Conservation (phyloP, 495 filamentous ascomycete genomes). For the Podospora conica region DNA sequence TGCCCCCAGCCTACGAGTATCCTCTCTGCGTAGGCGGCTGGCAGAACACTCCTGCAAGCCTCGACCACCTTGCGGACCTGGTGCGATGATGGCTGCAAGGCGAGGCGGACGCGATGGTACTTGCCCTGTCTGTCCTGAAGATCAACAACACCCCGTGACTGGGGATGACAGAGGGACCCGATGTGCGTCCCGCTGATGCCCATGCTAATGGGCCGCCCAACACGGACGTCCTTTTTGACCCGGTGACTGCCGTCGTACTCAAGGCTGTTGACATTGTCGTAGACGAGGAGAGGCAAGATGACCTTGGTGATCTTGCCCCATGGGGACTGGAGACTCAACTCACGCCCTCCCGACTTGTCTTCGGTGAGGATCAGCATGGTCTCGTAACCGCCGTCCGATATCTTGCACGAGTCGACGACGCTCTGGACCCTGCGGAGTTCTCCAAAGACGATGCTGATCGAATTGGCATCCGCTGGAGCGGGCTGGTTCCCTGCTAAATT, state of each 20-base stretch:
- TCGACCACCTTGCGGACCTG: slow-evolving; percentile 55
- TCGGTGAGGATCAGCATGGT: slow-evolving; percentile 67
- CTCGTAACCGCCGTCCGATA: slow-evolving; percentile 57
- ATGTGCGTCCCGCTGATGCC: slow-evolving; percentile 32
- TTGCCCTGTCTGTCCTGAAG: slow-evolving; percentile 54
- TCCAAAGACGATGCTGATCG: slow-evolving; percentile 31
- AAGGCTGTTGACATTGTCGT: slow-evolving; percentile 34
- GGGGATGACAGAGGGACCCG: slow-evolving; percentile 38
- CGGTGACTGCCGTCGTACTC: slow-evolving; percentile 32
- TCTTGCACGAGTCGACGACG: slow-evolving; percentile 67
- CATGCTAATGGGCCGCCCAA: slow-evolving; percentile 6
- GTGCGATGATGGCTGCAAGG: slow-evolving; percentile 56
- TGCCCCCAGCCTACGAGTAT: slow-evolving; percentile 71
- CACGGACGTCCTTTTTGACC: slow-evolving; percentile 4
- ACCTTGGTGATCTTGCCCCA: slow-evolving; percentile 62
- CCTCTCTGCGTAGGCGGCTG: slow-evolving; percentile 54
- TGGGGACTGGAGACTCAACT: slow-evolving; percentile 67
- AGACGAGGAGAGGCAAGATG: slow-evolving; percentile 38
- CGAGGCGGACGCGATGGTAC: slow-evolving; percentile 59
- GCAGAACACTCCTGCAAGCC: slow-evolving; percentile 56
- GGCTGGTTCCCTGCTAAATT: slow-evolving; percentile 21
- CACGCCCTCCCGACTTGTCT: slow-evolving; percentile 52
- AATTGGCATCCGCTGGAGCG: background rate
- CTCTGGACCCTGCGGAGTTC: slow-evolving; percentile 48
- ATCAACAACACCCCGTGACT: slow-evolving; percentile 54